Evolutionary conservation across 208 protist species (phyloP).

Genomic region (Trypanosoma avium): DNA sequence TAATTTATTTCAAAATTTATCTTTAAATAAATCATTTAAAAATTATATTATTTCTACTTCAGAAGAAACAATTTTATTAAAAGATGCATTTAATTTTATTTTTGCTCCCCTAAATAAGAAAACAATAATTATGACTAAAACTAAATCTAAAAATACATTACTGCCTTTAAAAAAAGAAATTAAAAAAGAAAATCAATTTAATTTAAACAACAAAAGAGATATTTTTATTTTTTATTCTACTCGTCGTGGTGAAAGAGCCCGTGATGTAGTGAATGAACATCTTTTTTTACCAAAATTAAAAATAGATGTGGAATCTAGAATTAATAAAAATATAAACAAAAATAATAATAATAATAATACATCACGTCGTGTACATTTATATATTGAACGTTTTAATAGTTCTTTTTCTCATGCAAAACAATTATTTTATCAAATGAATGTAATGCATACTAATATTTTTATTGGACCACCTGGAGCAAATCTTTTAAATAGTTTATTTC

Average conservation of each 20-base stretch:
- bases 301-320: not conserved
- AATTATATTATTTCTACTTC: not conserved
- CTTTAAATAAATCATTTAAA: too few relatives aligned
- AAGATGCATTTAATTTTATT: constrained; percentile 2
- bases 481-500: constrained; percentile 15
- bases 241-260: constrained; percentile 14
- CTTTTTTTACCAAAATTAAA: not conserved
- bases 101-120: not conserved
- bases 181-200: not conserved
- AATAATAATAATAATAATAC: not conserved
- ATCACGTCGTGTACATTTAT: not conserved
- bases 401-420: not conserved
- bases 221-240: constrained; percentile 16
- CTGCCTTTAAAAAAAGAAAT: too few relatives aligned
- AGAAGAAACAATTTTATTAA: not conserved
- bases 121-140: not conserved
- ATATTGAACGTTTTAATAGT: not conserved
- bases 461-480: constrained; percentile 22
- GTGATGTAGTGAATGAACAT: constrained; percentile 21
- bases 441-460: constrained; percentile 6
- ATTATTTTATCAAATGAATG: constrained; percentile 6
- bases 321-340: not conserved
- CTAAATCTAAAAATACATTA: too few relatives aligned
- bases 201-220: not conserved
- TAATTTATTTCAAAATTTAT: too few relatives aligned